phyloP scores from a whole-genome alignment of 257 asterid genomes.

The Marsdenia floribunda region DNA sequence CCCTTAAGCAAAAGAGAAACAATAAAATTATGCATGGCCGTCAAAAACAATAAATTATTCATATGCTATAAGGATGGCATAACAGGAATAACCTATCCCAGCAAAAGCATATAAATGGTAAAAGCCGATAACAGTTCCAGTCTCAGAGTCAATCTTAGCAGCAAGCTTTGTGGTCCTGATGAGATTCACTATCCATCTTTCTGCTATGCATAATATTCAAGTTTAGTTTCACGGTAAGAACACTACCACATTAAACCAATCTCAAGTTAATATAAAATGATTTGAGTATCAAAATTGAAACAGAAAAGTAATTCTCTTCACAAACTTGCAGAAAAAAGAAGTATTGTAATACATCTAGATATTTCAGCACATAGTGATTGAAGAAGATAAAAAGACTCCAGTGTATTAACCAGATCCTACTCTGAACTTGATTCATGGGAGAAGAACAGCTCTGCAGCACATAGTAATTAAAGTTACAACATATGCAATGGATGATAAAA shows the following conservation, averaged over 20 bases:
- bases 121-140: constrained; percentile 49
- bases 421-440: constrained; percentile 85
- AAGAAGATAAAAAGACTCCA: constrained; percentile 97
- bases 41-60: background rate
- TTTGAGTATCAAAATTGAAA: background rate
- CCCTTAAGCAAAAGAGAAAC: constrained; percentile 54
- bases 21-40: background rate
- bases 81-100: background rate
- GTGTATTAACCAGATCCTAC: constrained; percentile 95
- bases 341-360: too few relatives aligned
- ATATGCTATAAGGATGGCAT: background rate
- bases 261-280: background rate
- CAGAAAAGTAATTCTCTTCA: background rate
- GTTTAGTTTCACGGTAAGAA: constrained; percentile 91
- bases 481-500: background rate
- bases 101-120: background rate
- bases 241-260: constrained; percentile 40
- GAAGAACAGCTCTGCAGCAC: constrained; percentile 73
- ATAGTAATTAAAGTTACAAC: background rate
- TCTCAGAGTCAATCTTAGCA: constrained; percentile 71
- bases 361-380: too few relatives aligned
- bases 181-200: constrained; percentile 90
- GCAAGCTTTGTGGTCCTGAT: constrained; percentile 93
- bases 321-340: background rate
- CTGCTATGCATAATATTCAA: constrained; percentile 80